Percentiles rank a stretch among this genome's conserved stretches.
Evolutionary conservation across 495 filamentous ascomycete species (phyloP).

Genomic region (Penicillium egyptiacum): DNA sequence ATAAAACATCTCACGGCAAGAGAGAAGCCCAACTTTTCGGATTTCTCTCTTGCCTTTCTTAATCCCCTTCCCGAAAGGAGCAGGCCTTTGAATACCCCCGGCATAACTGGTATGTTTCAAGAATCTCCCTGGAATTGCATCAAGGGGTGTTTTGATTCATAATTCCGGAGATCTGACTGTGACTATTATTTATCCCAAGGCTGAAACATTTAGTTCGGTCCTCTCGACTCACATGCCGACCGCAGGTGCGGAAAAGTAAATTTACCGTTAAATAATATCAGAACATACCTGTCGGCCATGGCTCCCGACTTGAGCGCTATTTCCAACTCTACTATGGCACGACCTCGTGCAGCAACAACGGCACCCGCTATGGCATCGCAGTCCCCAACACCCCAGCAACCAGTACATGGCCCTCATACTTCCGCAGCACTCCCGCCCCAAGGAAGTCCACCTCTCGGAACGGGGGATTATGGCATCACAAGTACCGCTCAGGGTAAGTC

Average conservation of each 20-base stretch:
- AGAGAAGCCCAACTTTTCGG: constrained; percentile 4
- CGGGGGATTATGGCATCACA: constrained; percentile 55
- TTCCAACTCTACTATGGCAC: constrained; percentile 50
- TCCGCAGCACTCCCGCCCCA: constrained; percentile 37
- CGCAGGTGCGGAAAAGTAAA: not conserved
- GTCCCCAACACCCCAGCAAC: constrained; percentile 45
- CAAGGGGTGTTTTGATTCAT: constrained; percentile 13
- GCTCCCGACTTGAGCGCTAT: constrained; percentile 63
- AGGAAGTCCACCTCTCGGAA: constrained; percentile 33
- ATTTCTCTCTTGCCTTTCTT: not conserved
- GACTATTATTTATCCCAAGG: constrained; percentile 6
- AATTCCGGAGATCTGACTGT: constrained; percentile 1
- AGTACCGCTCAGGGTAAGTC: constrained; percentile 56
- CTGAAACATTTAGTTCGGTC: constrained; percentile 6
- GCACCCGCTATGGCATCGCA: constrained; percentile 44
- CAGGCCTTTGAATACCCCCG: not conserved
- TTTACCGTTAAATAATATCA: not conserved
- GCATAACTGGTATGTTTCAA: constrained; percentile 15
- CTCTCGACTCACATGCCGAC: not conserved
- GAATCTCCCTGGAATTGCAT: constrained; percentile 9
- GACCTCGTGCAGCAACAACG: constrained; percentile 52
- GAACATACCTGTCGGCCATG: constrained; percentile 35
- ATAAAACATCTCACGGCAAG: not conserved
- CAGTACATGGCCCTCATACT: constrained; percentile 45
- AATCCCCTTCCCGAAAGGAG: not conserved